phyloP scores from a whole-genome alignment of 768 basidiomycete genomes.

The Gyrodon lividus region DNA sequence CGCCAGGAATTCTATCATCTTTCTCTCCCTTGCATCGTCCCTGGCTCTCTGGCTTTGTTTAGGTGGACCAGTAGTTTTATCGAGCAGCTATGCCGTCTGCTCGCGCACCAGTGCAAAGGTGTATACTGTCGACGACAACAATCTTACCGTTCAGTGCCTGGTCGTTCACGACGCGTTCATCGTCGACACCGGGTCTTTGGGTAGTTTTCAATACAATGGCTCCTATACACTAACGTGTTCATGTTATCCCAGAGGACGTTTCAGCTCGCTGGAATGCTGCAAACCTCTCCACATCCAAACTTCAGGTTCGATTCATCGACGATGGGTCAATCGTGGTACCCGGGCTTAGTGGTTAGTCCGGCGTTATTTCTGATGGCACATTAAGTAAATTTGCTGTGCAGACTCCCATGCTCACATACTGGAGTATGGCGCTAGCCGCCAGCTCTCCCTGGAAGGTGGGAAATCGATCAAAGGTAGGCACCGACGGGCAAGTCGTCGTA shows the following conservation, averaged over 20 bases:
- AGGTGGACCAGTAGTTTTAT: slow-evolving; percentile 7
- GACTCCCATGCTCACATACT: slow-evolving; percentile 81
- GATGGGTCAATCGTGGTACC: slow-evolving; percentile 65
- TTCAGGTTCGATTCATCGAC: slow-evolving; percentile 49
- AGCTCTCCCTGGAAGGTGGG: slow-evolving; percentile 64
- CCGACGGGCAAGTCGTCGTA: neutral
- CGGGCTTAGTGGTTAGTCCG: slow-evolving; percentile 62
- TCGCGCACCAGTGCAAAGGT: slow-evolving; percentile 49
- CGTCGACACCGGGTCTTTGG: slow-evolving; percentile 51
- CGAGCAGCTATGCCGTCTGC: slow-evolving; percentile 59
- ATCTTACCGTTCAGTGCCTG: slow-evolving; percentile 59
- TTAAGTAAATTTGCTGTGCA: slow-evolving; percentile 23
- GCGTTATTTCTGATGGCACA: neutral
- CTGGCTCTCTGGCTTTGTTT: slow-evolving; percentile 10
- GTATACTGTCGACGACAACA: slow-evolving; percentile 64
- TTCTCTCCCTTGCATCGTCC: slow-evolving; percentile 8
- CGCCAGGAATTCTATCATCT: slow-evolving; percentile 3
- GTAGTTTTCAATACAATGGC: slow-evolving; percentile 36
- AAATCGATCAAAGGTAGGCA: slow-evolving; percentile 52
- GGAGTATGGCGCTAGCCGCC: slow-evolving; percentile 68
- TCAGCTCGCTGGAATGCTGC: slow-evolving; percentile 38
- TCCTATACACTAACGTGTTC: slow-evolving; percentile 1
- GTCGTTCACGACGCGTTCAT: slow-evolving; percentile 54
- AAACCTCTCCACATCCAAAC: slow-evolving; percentile 22
- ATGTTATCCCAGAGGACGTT: slow-evolving; percentile 38